Evolutionary conservation across 1,284 basidiomycete genomes (phyloP).

Genomic region (Salmacisia buchloeana): DNA sequence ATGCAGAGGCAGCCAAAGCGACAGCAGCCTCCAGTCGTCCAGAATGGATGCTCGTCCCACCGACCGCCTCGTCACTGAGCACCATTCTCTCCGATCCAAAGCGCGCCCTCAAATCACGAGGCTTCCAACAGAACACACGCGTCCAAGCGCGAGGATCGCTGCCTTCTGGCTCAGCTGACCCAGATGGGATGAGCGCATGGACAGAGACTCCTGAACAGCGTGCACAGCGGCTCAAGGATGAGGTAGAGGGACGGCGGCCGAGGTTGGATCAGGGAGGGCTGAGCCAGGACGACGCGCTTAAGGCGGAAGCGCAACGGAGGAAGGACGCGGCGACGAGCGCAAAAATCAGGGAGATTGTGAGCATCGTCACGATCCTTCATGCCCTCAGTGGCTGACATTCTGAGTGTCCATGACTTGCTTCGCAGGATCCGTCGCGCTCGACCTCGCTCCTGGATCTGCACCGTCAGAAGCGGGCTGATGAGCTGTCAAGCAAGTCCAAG

Average conservation of each 20-base stretch:
- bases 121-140: conserved; percentile 33
- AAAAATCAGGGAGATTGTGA: conserved; percentile 10
- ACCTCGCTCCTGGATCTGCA: conserved; percentile 19
- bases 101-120: conserved; percentile 23
- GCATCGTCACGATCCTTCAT: not conserved
- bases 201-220: conserved; percentile 38
- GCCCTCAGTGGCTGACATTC: not conserved
- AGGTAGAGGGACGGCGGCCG: conserved; percentile 19
- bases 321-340: conserved; percentile 21
- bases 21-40: conserved; percentile 23
- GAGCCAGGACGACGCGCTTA: conserved; percentile 13
- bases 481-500: conserved; percentile 15
- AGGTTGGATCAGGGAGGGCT: not conserved
- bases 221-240: conserved; percentile 23
- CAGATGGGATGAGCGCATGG: conserved; percentile 29
- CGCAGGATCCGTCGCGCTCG: conserved; percentile 7
- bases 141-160: conserved; percentile 15
- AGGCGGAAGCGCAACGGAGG: conserved; percentile 11
- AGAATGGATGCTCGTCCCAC: conserved; percentile 34
- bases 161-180: conserved; percentile 12
- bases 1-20: conserved; percentile 17
- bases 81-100: conserved; percentile 22
- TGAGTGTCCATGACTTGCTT: not conserved
- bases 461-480: conserved; percentile 16
- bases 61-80: conserved; percentile 22